A percentile compares a stretch with the other conserved stretches of the same genome.
Conservation (phyloP, 495 filamentous ascomycete species). For the Hypoxylon lenormandii region DNA sequence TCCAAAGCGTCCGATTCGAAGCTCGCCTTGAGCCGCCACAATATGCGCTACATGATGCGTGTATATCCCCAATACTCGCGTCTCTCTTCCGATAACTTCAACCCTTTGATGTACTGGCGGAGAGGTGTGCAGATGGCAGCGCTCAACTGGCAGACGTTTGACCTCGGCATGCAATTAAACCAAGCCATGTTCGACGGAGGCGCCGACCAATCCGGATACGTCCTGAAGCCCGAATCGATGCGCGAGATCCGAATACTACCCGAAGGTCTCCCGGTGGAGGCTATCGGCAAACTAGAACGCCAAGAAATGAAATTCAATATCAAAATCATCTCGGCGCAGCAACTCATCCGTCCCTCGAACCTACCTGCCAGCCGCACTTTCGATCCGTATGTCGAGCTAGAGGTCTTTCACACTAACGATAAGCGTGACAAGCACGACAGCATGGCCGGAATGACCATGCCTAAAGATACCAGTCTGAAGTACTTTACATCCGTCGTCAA, state of each 20-base stretch:
- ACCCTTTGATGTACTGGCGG: conserved; percentile 91
- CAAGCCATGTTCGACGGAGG: conserved; percentile 98
- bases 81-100: conserved; percentile 87
- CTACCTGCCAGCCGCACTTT: conserved; percentile 77
- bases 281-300: conserved; percentile 70
- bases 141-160: conserved; percentile 98
- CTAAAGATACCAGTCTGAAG: conserved; percentile 73
- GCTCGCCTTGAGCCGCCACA: conserved; percentile 82
- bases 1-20: conserved; percentile 78
- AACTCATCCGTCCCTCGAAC: conserved; percentile 83
- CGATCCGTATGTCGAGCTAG: conserved; percentile 93
- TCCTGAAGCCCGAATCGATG: conserved; percentile 88
- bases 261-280: conserved; percentile 59
- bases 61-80: conserved; percentile 88
- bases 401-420: conserved; percentile 93
- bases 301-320: conserved; percentile 85
- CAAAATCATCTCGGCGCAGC: conserved; percentile 91
- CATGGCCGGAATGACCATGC: conserved; percentile 63
- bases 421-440: conserved; percentile 69
- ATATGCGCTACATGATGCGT: conserved; percentile 89
- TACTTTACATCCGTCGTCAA: conserved; percentile 79
- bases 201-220: conserved; percentile 86
- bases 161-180: conserved; percentile 92
- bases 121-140: conserved; percentile 96
- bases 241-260: conserved; percentile 68